Percentiles rank a stretch among this genome's conserved stretches.
Conservation (phyloP, 2,329 filamentous ascomycete species). For the Neospermospora avenae region DNA sequence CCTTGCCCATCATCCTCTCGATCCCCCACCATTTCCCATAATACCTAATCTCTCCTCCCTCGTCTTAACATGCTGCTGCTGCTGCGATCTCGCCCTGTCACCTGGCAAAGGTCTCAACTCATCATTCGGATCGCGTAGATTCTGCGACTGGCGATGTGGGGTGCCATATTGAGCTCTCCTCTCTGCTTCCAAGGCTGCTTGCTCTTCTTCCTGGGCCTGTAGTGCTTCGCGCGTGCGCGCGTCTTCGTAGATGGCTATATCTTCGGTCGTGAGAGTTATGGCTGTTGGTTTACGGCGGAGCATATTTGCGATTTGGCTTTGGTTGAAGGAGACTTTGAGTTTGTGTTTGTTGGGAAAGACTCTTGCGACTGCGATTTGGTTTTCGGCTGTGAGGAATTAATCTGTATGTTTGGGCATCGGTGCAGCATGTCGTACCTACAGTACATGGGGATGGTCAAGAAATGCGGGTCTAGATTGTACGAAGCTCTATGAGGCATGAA, state of each 20-base stretch:
- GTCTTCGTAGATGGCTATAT: constrained; percentile 69
- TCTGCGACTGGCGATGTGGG: constrained; percentile 17
- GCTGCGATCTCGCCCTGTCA: constrained; percentile 23
- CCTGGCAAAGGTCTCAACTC: constrained; percentile 21
- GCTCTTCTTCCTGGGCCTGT: constrained; percentile 18
- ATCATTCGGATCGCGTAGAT: constrained; percentile 24
- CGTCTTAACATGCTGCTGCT: constrained; percentile 30
- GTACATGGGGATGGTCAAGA: background rate
- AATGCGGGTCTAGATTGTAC: constrained; percentile 2
- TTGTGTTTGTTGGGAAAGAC: background rate
- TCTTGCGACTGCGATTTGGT: background rate
- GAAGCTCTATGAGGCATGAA: constrained; percentile 16
- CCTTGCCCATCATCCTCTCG: constrained; percentile 13
- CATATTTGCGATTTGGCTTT: constrained; percentile 42
- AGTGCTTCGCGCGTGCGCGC: constrained; percentile 45
- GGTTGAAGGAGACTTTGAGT: background rate
- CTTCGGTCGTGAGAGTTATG: constrained; percentile 65
- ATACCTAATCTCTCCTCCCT: constrained; percentile 39
- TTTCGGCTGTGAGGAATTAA: background rate
- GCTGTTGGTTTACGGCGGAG: constrained; percentile 66
- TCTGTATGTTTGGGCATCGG: background rate
- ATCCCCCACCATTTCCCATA: constrained; percentile 22
- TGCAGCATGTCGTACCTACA: background rate
- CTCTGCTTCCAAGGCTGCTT: constrained; percentile 25
- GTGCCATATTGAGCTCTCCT: constrained; percentile 27